Evolutionary conservation across 140 eudicot genomes (phyloP), one percentile per base, ranked within the genome.

Genomic region (Bidens hawaiensis): DNA sequence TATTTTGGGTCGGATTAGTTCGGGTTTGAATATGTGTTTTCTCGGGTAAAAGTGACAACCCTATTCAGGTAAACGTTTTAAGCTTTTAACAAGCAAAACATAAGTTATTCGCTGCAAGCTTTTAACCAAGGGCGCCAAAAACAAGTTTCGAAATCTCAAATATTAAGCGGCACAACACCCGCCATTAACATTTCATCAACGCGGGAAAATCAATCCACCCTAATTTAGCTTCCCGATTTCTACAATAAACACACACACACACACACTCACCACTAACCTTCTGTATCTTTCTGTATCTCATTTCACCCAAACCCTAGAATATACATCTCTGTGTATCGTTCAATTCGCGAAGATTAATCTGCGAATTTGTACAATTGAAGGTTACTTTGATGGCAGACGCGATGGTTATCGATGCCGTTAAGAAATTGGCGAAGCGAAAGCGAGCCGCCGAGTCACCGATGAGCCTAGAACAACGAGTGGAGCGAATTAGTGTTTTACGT

Each of bases 391-490:
- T 81, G 86, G 72, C 64, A 9, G 86, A 77, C 14, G 33, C 78
- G 6, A 77, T 76, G 80, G 78, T 69, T 0, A 42, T 81, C 1
- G 83, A 73, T 1, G 60, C 2, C 1, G 65, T 15, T 34, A 83
- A 77, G 79, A 83, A 76, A 33, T 45, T 70, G 13, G 8, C 46
- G 65, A 85, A 85, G 73, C 57, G 94, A 27, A 85, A 85, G 70
- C 49, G 88, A 14, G 76, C 11, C 6, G 76, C 11, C 6, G 85
- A 69, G 56, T 10, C 52, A 5, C 11, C 45, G 57, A 62, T 81
- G 71, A 72, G 64, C 16, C 14, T n/a, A 10, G 67, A 78, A 60
- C 83, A 81, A 67, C 52, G 72, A 17, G 81, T 75, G 10, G 46
- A 68, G 12, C 72, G 73, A 1, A 42, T 81, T 15, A 53, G 36